Evolutionary conservation across 1,284 basidiomycete genomes (phyloP).

Genomic region (Hymenochaete sp.): DNA sequence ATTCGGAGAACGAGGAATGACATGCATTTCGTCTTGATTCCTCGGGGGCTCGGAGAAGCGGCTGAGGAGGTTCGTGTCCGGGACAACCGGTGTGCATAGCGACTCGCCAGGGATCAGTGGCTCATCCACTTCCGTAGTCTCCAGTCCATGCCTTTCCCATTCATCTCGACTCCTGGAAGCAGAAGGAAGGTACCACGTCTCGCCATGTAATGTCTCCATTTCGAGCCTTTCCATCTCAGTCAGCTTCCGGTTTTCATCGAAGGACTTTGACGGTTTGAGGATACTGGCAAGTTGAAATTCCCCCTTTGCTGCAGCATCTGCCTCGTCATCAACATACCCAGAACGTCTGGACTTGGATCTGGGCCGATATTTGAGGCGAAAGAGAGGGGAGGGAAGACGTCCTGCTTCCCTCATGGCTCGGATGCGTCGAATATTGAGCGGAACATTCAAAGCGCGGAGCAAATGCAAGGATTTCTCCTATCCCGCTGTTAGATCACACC

Average conservation of each 20-base stretch:
- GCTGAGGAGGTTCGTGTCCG: no score
- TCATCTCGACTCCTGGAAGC: constrained; percentile 2
- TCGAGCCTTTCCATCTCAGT: constrained; percentile 2
- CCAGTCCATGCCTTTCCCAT: constrained; percentile 1
- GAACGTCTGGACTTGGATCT: neutral
- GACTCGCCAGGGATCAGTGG: no score
- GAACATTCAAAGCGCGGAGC: constrained; percentile 8
- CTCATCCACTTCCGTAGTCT: no score
- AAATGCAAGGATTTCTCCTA: constrained; percentile 8
- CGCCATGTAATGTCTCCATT: constrained; percentile 13
- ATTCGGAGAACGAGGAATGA: no score
- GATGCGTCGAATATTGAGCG: constrained; percentile 10
- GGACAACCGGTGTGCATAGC: no score
- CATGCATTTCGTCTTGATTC: no score
- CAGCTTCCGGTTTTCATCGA: neutral
- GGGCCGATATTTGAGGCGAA: constrained; percentile 7
- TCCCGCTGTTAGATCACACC: neutral
- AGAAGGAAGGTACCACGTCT: constrained; percentile 15
- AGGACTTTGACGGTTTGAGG: neutral
- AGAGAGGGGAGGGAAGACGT: constrained; percentile 7
- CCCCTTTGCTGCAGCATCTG: neutral
- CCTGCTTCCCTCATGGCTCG: constrained; percentile 7
- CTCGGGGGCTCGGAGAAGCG: no score
- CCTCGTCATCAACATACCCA: no score
- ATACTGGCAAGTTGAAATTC: neutral